phyloP scores from a whole-genome alignment of 495 filamentous ascomycete genomes.

The Astrocystis sublimbata region DNA sequence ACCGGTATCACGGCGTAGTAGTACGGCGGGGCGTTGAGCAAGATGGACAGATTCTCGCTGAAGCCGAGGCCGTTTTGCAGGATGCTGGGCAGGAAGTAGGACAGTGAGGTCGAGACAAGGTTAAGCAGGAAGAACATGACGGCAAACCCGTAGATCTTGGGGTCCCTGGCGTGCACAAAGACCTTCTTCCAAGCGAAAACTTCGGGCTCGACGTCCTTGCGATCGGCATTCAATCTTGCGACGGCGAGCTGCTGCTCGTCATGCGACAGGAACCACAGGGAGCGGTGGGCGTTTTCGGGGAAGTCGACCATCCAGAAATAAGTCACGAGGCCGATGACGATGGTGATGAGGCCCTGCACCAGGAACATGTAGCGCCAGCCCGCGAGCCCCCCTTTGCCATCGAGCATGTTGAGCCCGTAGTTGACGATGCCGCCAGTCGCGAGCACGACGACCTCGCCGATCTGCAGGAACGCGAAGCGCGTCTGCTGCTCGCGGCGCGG shows the following conservation, averaged over 20 bases:
- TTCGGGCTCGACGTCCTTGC: constrained; percentile 64
- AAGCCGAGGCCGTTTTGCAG: constrained; percentile 73
- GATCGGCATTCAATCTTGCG: constrained; percentile 60
- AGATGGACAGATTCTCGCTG: constrained; percentile 61
- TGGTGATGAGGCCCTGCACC: constrained; percentile 65
- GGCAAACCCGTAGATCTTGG: constrained; percentile 73
- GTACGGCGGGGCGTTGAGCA: constrained; percentile 75
- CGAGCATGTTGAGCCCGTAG: constrained; percentile 65
- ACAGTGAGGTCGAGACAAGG: constrained; percentile 65
- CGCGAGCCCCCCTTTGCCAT: constrained; percentile 59
- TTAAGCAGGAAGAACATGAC: constrained; percentile 74
- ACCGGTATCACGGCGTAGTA: constrained; percentile 75
- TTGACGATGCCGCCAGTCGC: constrained; percentile 74
- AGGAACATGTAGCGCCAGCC: constrained; percentile 82
- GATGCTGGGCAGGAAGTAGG: constrained; percentile 73
- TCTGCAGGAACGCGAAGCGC: constrained; percentile 73
- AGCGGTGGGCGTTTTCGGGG: constrained; percentile 63
- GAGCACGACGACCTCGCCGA: constrained; percentile 65
- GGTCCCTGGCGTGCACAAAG: constrained; percentile 61
- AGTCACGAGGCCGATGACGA: constrained; percentile 64
- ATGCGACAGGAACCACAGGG: constrained; percentile 63
- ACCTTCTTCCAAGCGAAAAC: constrained; percentile 62
- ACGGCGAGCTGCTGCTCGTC: constrained; percentile 59
- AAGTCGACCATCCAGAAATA: constrained; percentile 85
- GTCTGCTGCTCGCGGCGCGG: constrained; percentile 71